Percentiles rank a stretch among this genome's conserved stretches.
These are phyloP conservation scores for Pinus taeda DNA, from an alignment of 75 land plant species.

Conservation along the genomic window DNA sequence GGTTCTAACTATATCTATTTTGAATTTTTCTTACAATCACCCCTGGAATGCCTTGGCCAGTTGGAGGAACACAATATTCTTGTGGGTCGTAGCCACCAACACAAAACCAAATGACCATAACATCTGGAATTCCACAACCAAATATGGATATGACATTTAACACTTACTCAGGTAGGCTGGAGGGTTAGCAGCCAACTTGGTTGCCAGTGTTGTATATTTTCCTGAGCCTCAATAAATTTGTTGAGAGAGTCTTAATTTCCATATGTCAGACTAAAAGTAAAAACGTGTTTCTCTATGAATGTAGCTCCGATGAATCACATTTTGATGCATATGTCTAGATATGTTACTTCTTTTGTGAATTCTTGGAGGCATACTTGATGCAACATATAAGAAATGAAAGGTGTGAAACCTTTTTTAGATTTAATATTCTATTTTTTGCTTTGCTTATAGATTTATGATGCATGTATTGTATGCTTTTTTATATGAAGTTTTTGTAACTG, in stretches of 20 bases:
- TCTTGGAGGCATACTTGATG: conserved; percentile 8
- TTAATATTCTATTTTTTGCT: background rate
- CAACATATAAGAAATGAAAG: background rate
- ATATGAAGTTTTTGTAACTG: background rate
- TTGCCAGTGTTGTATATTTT: background rate
- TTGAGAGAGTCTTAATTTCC: no score
- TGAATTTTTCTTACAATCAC: background rate
- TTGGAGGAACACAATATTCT: conserved; percentile 7
- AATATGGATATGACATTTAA: conserved; percentile 6
- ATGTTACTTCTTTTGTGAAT: conserved; percentile 3
- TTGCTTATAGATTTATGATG: background rate
- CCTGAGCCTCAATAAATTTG: background rate
- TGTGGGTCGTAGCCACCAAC: background rate
- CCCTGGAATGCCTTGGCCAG: conserved; percentile 9
- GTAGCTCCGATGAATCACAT: conserved; percentile 9
- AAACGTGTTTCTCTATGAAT: conserved; percentile 2
- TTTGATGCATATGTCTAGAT: conserved; percentile 5
- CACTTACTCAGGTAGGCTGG: background rate
- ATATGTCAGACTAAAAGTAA: background rate
- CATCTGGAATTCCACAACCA: background rate
- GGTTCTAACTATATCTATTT: background rate
- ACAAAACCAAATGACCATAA: background rate
- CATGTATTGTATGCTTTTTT: background rate
- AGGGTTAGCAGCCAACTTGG: conserved; percentile 5
- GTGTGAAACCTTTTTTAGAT: background rate